phyloP scores from a whole-genome alignment of 441 rosid species.

The Macaranga tanarius region DNA sequence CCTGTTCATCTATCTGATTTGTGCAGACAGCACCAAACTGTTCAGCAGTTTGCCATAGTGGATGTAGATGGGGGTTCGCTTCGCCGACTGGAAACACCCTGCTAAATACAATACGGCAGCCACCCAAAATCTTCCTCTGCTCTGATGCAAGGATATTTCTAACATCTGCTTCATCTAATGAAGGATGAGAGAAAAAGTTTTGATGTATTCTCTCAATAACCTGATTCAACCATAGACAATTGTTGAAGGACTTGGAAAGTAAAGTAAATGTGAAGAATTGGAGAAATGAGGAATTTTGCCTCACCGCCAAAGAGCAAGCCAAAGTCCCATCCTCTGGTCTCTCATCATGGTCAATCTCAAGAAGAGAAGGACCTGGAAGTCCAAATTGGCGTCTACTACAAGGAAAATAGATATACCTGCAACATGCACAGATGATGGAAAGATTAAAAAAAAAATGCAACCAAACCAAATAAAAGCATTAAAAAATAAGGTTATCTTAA shows the following conservation, averaged over 20 bases:
- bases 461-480: neutral
- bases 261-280: slow-evolving; percentile 3
- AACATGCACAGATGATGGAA: slow-evolving; percentile 4
- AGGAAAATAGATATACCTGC: slow-evolving; percentile 95
- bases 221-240: slow-evolving; percentile 38
- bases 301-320: slow-evolving; percentile 90
- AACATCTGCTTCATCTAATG: slow-evolving; percentile 82
- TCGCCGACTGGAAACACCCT: slow-evolving; percentile 94
- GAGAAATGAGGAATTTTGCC: slow-evolving; percentile 27
- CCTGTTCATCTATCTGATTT: slow-evolving; percentile 82
- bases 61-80: slow-evolving; percentile 88
- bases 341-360: slow-evolving; percentile 96
- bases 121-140: slow-evolving; percentile 80
- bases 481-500: neutral
- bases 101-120: slow-evolving; percentile 89
- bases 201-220: slow-evolving; percentile 88
- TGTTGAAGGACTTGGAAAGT: slow-evolving; percentile 8
- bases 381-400: slow-evolving; percentile 98
- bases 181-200: slow-evolving; percentile 63
- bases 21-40: slow-evolving; percentile 97
- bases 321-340: slow-evolving; percentile 96
- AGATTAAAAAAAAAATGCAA: neutral
- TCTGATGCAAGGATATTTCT: slow-evolving; percentile 82
- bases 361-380: slow-evolving; percentile 95
- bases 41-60: slow-evolving; percentile 96